Conservation (phyloP, 1,284 basidiomycete genomes). For the Ganoderma lucidum region DNA sequence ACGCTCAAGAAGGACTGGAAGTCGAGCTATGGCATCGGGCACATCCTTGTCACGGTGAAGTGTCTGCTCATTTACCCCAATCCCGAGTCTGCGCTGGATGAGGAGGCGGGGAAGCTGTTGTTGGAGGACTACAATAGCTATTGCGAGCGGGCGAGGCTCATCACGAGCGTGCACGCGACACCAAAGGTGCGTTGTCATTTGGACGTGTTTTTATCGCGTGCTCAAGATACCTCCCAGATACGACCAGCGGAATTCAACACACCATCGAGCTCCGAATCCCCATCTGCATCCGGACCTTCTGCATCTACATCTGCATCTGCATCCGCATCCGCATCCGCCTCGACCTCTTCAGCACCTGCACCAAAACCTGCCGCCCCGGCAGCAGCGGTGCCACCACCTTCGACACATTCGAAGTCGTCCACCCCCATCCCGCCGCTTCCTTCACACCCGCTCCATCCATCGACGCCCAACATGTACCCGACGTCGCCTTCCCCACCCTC, state of each 20-base stretch:
- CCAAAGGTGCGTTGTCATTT: conserved; percentile 50
- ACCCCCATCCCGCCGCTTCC: conserved; percentile 5
- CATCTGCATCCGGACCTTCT: conserved; percentile 36
- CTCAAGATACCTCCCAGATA: conserved; percentile 42
- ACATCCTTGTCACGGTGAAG: conserved; percentile 92
- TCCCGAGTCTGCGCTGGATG: conserved; percentile 94
- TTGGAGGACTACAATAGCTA: conserved; percentile 91
- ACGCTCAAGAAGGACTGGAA: conserved; percentile 98
- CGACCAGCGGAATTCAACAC: conserved; percentile 75
- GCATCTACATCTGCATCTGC: conserved; percentile 36
- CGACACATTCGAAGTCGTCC: conserved; percentile 31
- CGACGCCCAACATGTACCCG: conserved; percentile 49
- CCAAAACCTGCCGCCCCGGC: conserved; percentile 5
- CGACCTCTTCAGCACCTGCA: conserved; percentile 27
- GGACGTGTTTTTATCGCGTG: not conserved
- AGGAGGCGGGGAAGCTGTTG: conserved; percentile 92
- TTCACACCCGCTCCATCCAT: conserved; percentile 46
- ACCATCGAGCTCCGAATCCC: conserved; percentile 45
- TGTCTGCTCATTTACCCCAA: conserved; percentile 97
- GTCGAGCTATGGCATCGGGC: conserved; percentile 87
- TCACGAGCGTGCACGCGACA: conserved; percentile 89
- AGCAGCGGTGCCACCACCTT: conserved; percentile 24
- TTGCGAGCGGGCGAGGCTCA: conserved; percentile 80
- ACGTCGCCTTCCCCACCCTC: conserved; percentile 45
- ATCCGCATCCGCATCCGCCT: conserved; percentile 16